Base-by-base conservation (phyloP, 2,329 filamentous ascomycete genomes). In the Penicillium brevicompactum region DNA sequence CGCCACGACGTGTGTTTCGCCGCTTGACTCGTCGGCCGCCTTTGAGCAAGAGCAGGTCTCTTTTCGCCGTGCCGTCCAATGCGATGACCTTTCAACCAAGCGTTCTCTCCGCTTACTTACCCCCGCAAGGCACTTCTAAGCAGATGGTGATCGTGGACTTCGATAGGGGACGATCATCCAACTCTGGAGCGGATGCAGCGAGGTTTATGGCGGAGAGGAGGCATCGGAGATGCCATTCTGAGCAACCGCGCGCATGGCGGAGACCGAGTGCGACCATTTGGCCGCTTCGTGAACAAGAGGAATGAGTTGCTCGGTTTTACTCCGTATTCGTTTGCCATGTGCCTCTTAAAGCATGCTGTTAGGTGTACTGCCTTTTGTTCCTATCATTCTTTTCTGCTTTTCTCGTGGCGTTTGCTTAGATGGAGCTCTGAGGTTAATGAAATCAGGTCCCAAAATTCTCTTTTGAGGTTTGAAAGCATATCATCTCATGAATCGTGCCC, bases 201-300 rank as follows among this genome's bases (percentile, higher is more conserved):
- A 51, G 34, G n/a, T 50, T 60, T 24, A 22, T 51, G n/a, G 55
- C 51, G 4, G 67, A 65, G 21, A 63, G 67, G 49, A 63, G 67
- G 5, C 71, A 74, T 63, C 63, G 70, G 16, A 65, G 72, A 48
- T 71, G 70, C 51, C 73, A 75, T 59, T 74, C 73, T 11, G 71
- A 74, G 49, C 69, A 73, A 51, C 73, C 72, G 22, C 65, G 70
- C 38, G 61, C 70, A 24, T 75, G 73, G 73, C 70, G 66, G 38
- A 63, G 67, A 40, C 73, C 72, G 4, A 73, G 70, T 50, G 66
- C 68, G 42, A 63, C 63, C 41, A 52, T 75, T 50, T 75, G 72
- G 71, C 69, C 72, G 27, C 58, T 75, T 30, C 44, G 60, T 48
- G 73, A 74, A 58, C 70, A 73, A 45, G 64, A 53, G 60, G 50